Evolutionary conservation across 2,329 filamentous ascomycete species (phyloP), one percentile per base, ranked within the genome.

Genomic region (Domatiomyces catenatus): DNA sequence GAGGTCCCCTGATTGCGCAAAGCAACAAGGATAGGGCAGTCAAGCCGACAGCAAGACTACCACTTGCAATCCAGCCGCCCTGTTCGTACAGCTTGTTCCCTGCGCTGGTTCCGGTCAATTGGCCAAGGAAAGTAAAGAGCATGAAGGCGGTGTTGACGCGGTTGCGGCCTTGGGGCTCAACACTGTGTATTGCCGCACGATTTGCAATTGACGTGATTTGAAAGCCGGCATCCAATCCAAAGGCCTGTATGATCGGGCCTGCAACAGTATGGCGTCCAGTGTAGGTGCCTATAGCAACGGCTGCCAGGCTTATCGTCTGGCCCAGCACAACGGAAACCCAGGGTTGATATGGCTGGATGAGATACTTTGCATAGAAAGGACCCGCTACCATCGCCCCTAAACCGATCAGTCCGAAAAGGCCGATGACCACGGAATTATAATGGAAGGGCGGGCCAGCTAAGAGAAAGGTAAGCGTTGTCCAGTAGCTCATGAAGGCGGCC

Each of bases 101-200:
- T 3, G 77, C 76, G 1, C 76, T 71, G 0, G 80, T 82, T 0
- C 85, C 85, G 1, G 80, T 81, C 46, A 92, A 61, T 68, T 92
- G 86, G 0, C 86, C 86, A 24, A 75, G 79, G 60, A 90, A 90
- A 0, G 77, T 79, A 6, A 75, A 73, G 0, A 88, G 74, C 86
- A 90, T 92, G 60, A 87, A 92, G 1, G 81, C 83, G 0, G 85
- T 88, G 62, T 92, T 92, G 20, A 90, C 75, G 2, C 86, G 68
- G 65, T 88, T 92, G 3, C 83, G 69, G 0, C 81, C 80, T 53
- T 78, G 80, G 0, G 84, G 80, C 49, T 83, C 81, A 19, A 90
- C 79, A 1, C 70, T 67, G 58, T 86, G 89, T 18, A 92, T 84
- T 3, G 77, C 74, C 0, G 75, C 73, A 0, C 86, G 70, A 59